Base-by-base conservation (phyloP, 2,329 filamentous ascomycete species). In the Diaporthe ilicicola region DNA sequence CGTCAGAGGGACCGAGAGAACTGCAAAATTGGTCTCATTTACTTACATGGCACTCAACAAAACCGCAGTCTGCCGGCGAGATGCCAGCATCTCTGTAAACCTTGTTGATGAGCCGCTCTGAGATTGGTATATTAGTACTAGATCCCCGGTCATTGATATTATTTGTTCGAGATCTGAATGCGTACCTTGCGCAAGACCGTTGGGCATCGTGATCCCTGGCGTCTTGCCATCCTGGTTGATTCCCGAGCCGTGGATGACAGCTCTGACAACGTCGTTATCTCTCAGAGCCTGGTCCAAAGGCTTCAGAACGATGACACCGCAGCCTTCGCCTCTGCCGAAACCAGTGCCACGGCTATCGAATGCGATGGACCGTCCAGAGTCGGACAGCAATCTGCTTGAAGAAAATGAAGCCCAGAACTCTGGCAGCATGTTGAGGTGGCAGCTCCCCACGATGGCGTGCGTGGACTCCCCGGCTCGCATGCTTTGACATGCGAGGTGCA, bases 321-420 rank as follows among this genome's bases (percentile, higher is more conserved):
- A 84, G 4, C 89, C 90, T 74, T 92, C 90, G 10, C 88, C 90
- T 12, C 90, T 84, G 0, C 85, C 89, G 74, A 90, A 92, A 0
- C 90, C 91, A 48, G 85, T 84, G 6, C 85, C 88, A 56, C 81
- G 79, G 22, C 78, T 77, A 74, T 88, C 88, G 74, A 84, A 88
- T 37, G 86, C 86, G 62, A 83, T 84, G 17, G 84, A 89, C 46
- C 84, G 81, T 1, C 87, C 87, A 0, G 84, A 83, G 37, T 87
- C 83, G 1, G 86, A 87, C 29, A 90, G 83, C 59, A 88, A 75
- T 4, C 67, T 61, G n/a, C 56, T 76, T 37, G 83, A 84, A 22
- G 82, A 83, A 71, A 84, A 84, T 2, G 61, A 70, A 0, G 64
- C 56, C 50, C 69, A 77, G 69, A 70, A 83, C 74, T 86, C 83